phyloP scores from a whole-genome alignment of 129 eudicot genomes.

The Daucus carota region DNA sequence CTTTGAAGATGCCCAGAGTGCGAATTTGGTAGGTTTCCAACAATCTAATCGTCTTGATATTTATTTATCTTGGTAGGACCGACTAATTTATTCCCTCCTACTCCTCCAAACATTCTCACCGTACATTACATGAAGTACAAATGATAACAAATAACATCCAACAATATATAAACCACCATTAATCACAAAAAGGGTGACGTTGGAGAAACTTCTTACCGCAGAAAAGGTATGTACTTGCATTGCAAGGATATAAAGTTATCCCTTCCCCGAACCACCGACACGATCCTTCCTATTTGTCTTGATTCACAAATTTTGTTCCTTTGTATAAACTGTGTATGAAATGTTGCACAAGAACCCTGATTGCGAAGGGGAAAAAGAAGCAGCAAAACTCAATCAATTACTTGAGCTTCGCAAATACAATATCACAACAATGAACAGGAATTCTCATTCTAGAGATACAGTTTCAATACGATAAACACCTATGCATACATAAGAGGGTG shows the following conservation, averaged over 20 bases:
- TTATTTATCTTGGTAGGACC: neutral
- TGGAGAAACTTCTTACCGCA: slow-evolving; percentile 35
- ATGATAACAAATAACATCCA: neutral
- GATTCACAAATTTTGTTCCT: slow-evolving; percentile 42
- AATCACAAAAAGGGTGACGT: neutral
- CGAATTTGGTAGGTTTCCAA: neutral
- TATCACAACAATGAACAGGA: neutral
- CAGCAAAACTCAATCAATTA: slow-evolving; percentile 10
- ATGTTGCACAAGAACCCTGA: slow-evolving; percentile 66
- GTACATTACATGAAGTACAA: neutral
- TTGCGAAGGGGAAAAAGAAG: neutral
- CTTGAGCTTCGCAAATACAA: neutral
- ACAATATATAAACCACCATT: neutral
- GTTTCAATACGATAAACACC: neutral
- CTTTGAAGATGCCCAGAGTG: neutral
- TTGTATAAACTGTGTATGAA: slow-evolving; percentile 39
- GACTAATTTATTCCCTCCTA: neutral
- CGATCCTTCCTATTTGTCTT: slow-evolving; percentile 22
- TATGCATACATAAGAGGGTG: neutral
- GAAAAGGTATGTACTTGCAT: slow-evolving; percentile 40
- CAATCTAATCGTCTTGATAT: too few relatives aligned
- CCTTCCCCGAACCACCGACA: slow-evolving; percentile 31
- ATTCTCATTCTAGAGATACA: neutral
- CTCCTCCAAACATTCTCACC: neutral
- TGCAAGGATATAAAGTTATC: slow-evolving; percentile 38